phyloP scores from a whole-genome alignment of 1,284 basidiomycete species.

The Malassezia furfur region DNA sequence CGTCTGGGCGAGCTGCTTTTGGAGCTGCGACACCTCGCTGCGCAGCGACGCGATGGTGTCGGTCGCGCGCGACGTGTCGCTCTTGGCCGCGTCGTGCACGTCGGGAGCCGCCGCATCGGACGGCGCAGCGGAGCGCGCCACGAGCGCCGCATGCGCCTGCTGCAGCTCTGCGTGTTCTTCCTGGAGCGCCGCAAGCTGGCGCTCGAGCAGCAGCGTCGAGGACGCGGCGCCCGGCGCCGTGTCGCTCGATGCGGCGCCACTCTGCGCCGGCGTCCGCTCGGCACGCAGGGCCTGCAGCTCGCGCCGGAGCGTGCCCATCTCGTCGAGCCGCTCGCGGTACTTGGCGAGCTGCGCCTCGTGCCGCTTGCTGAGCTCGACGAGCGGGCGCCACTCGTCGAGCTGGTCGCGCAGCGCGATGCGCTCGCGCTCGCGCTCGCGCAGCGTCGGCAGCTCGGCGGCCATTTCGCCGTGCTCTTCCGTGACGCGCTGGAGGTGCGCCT shows the following conservation, averaged over 20 bases:
- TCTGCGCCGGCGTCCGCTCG: neutral
- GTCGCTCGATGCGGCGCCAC: neutral
- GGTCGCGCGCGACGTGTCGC: neutral
- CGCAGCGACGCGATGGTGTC: neutral
- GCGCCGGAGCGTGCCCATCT: slow-evolving; percentile 3
- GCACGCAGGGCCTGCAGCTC: slow-evolving; percentile 3
- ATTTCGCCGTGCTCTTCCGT: slow-evolving; percentile 4
- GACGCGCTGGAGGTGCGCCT: slow-evolving; percentile 6
- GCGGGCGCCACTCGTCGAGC: slow-evolving; percentile 7
- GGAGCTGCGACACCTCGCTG: neutral
- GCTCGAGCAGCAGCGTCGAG: neutral
- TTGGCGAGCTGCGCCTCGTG: slow-evolving; percentile 7
- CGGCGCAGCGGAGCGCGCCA: neutral
- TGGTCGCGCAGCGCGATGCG: slow-evolving; percentile 7
- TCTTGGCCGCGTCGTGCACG: neutral
- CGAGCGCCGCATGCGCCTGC: neutral
- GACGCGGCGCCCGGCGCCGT: neutral
- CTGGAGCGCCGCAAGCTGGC: neutral
- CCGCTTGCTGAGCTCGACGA: slow-evolving; percentile 3
- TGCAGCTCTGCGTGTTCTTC: neutral
- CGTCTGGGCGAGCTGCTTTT: neutral
- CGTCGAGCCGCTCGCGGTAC: neutral
- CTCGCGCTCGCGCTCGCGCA: slow-evolving; percentile 7
- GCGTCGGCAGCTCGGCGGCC: neutral
- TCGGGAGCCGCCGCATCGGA: neutral